phyloP scores from a whole-genome alignment of 176 grass and related monocot genomes.

The Sorghum bicolor region DNA sequence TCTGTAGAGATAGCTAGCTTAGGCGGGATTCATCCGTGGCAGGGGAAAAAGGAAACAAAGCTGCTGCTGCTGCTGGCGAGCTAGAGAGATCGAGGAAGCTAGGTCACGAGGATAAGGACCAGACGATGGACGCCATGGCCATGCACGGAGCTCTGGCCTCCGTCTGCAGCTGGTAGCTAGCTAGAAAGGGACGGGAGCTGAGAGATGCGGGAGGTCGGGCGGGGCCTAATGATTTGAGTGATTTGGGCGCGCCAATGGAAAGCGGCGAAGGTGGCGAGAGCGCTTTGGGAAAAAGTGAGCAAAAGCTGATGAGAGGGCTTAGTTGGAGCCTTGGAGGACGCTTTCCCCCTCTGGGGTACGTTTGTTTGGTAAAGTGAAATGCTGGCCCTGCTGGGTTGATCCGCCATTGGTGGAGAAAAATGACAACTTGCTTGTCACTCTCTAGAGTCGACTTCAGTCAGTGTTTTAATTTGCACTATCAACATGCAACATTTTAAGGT shows the following conservation, averaged over 20 bases:
- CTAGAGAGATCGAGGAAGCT: neutral
- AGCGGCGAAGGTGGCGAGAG: conserved; percentile 22
- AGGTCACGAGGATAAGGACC: conserved; percentile 28
- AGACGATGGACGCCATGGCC: conserved; percentile 27
- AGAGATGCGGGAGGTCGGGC: neutral
- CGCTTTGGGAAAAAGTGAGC: conserved; percentile 11
- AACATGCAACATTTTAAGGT: neutral
- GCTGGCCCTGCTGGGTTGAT: neutral
- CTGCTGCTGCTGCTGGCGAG: neutral
- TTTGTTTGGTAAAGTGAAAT: conserved; percentile 1
- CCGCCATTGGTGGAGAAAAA: neutral
- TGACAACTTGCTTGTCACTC: neutral
- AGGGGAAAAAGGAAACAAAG: neutral
- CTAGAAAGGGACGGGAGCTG: conserved; percentile 15
- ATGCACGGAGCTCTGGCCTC: neutral
- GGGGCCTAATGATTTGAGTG: conserved; percentile 30
- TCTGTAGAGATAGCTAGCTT: neutral
- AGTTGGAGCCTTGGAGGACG: conserved; percentile 25
- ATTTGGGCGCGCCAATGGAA: conserved; percentile 18
- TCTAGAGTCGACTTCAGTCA: neutral
- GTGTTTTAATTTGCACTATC: neutral
- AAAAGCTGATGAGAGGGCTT: conserved; percentile 8
- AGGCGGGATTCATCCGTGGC: conserved; percentile 21
- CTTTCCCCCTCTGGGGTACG: neutral
- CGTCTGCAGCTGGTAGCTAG: neutral